Percentiles rank a stretch among this genome's conserved stretches.
Evolutionary conservation across 805 yeast genomes (phyloP).

Genomic region (Sugiyamaella americana): DNA sequence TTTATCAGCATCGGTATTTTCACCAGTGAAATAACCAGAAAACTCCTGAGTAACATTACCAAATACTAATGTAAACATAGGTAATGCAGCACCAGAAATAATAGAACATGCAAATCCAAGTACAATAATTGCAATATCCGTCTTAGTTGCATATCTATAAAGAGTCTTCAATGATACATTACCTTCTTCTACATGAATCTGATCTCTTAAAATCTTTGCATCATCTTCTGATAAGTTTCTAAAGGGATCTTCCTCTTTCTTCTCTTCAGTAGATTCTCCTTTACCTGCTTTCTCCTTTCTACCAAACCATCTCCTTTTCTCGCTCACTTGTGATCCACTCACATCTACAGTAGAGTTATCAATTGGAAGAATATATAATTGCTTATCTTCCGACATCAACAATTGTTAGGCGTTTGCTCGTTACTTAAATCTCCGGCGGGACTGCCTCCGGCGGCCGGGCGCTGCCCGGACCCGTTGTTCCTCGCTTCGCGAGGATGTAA

Average conservation of each 20-base stretch:
- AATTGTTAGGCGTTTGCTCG: no score
- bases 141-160: slow-evolving; percentile 31
- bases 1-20: slow-evolving; percentile 18
- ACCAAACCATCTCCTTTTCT: neutral
- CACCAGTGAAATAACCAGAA: slow-evolving; percentile 27
- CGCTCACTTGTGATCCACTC: no score
- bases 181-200: slow-evolving; percentile 22
- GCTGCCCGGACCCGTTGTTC: no score
- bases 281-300: neutral
- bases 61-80: slow-evolving; percentile 37
- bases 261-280: neutral
- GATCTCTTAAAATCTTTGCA: slow-evolving; percentile 31
- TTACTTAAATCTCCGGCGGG: no score
- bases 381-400: no score
- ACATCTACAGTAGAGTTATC: no score
- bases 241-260: slow-evolving; percentile 23
- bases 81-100: slow-evolving; percentile 37
- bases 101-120: slow-evolving; percentile 32
- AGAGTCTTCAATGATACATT: slow-evolving; percentile 27
- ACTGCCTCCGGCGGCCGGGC: no score
- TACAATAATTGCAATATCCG: slow-evolving; percentile 27
- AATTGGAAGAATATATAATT: no score
- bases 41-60: slow-evolving; percentile 36
- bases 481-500: no score
- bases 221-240: slow-evolving; percentile 27